A percentile compares a stretch with the other conserved stretches of the same genome.
These are phyloP conservation scores for Purpureocillium takamizusanense DNA, from an alignment of 2,329 filamentous ascomycete genomes.

Conservation along the genomic window DNA sequence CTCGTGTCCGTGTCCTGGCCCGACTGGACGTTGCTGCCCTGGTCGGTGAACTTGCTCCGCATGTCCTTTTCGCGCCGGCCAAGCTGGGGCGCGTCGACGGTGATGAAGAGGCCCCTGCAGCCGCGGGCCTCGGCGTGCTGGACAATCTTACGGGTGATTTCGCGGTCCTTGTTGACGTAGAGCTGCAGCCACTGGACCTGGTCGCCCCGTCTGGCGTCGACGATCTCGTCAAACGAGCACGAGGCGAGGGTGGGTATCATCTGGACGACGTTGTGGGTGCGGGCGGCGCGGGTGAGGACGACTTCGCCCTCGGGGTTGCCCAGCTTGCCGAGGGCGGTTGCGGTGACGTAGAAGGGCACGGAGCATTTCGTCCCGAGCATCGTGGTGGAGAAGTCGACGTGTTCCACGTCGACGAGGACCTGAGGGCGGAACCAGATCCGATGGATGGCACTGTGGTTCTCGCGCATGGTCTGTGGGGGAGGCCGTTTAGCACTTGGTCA, in stretches of 20 bases:
- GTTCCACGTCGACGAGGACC: constrained; percentile 80
- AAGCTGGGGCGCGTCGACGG: constrained; percentile 92
- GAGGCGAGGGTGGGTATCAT: constrained; percentile 98
- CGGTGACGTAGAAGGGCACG: constrained; percentile 93
- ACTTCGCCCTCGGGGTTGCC: constrained; percentile 93
- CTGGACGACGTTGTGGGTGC: constrained; percentile 83
- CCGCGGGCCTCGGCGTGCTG: constrained; percentile 84
- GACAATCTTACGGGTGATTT: constrained; percentile 83
- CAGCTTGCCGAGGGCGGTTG: constrained; percentile 90
- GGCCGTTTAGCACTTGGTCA: no score
- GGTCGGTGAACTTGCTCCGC: constrained; percentile 83
- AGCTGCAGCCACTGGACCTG: constrained; percentile 96
- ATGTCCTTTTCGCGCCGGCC: constrained; percentile 96
- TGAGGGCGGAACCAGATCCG: constrained; percentile 94
- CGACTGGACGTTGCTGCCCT: constrained; percentile 72
- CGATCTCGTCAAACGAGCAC: constrained; percentile 94
- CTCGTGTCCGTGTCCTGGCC: constrained; percentile 71
- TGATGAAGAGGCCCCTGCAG: constrained; percentile 95
- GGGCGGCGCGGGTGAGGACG: constrained; percentile 73
- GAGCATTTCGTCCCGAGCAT: constrained; percentile 84
- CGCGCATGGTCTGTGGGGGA: constrained; percentile 65
- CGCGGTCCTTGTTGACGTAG: constrained; percentile 93
- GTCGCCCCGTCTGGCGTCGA: constrained; percentile 68
- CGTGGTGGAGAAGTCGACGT: constrained; percentile 77
- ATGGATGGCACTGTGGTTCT: constrained; percentile 94